phyloP scores from a whole-genome alignment of 495 filamentous ascomycete species.

The Aspergillus homomorphus region DNA sequence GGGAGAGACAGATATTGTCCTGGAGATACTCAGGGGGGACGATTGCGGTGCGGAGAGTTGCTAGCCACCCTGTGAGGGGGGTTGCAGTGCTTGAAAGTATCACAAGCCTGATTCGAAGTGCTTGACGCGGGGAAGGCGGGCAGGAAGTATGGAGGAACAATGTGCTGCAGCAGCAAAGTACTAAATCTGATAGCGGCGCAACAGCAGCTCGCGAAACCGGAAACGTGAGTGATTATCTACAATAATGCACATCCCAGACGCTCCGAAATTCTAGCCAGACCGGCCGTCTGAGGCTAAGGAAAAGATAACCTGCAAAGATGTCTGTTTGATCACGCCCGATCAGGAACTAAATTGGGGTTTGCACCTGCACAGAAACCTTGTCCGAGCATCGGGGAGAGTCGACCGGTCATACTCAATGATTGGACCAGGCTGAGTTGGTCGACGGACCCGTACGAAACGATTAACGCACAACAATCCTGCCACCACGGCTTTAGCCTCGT shows the following conservation, averaged over 20 bases:
- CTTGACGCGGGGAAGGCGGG: neutral
- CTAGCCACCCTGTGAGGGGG: conserved; percentile 3
- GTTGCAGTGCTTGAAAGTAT: neutral
- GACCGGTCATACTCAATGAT: conserved; percentile 17
- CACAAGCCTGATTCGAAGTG: too few species aligned
- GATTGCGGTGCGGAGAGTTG: neutral
- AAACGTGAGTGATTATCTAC: conserved; percentile 1
- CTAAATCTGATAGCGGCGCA: neutral
- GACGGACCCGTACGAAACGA: neutral
- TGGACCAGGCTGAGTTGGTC: neutral
- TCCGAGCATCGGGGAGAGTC: conserved; percentile 20
- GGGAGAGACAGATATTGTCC: neutral
- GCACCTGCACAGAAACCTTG: conserved; percentile 9
- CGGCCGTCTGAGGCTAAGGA: conserved; percentile 13
- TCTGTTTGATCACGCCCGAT: conserved; percentile 17
- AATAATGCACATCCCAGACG: conserved; percentile 2
- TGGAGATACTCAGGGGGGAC: neutral
- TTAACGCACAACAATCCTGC: neutral
- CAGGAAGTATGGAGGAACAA: conserved; percentile 4
- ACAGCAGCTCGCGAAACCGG: neutral
- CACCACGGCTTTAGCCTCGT: conserved; percentile 19
- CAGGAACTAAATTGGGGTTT: conserved; percentile 12
- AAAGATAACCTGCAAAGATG: conserved; percentile 8
- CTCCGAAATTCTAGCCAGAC: conserved; percentile 16
- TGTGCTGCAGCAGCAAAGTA: neutral